Conservation (phyloP, 257 asterid genomes). For the Plectranthus barbatus region DNA sequence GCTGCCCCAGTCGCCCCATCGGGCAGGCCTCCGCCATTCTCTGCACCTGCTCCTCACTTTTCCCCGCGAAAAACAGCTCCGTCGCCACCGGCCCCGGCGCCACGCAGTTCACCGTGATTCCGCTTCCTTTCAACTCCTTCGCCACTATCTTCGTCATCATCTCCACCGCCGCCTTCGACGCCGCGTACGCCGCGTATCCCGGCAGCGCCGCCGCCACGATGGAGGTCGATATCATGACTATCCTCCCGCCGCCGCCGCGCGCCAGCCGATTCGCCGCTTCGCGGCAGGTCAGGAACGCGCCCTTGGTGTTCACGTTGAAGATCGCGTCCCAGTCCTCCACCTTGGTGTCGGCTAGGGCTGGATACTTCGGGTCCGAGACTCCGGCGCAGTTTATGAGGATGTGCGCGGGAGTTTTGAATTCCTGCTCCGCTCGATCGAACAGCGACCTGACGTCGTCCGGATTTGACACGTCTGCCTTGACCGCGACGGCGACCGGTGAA, state of each 20-base stretch:
- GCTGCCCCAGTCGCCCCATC: conserved; percentile 10
- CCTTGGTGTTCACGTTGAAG: not conserved
- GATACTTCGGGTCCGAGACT: not conserved
- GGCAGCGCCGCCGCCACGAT: not conserved
- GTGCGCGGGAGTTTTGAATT: not conserved
- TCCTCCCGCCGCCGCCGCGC: conserved; percentile 1
- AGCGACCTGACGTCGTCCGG: not conserved
- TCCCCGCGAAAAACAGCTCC: conserved; percentile 15
- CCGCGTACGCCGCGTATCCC: not conserved
- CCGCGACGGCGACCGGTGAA: not conserved
- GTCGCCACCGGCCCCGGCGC: conserved; percentile 17
- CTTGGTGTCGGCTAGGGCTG: not conserved
- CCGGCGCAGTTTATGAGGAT: conserved; percentile 1
- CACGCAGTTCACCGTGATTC: conserved; percentile 8
- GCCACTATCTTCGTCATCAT: conserved; percentile 11
- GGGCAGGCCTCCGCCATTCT: conserved; percentile 5
- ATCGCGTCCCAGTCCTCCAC: not conserved
- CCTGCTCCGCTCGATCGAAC: not conserved
- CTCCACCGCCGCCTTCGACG: conserved; percentile 7
- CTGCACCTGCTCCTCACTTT: not conserved
- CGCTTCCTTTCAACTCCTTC: conserved; percentile 15
- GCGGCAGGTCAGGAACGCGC: not conserved
- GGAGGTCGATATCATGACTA: not conserved
- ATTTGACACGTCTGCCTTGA: not conserved
- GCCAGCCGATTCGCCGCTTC: not conserved